Evolutionary conservation across 306 rosid species (phyloP).

Genomic region (Quercus robur): DNA sequence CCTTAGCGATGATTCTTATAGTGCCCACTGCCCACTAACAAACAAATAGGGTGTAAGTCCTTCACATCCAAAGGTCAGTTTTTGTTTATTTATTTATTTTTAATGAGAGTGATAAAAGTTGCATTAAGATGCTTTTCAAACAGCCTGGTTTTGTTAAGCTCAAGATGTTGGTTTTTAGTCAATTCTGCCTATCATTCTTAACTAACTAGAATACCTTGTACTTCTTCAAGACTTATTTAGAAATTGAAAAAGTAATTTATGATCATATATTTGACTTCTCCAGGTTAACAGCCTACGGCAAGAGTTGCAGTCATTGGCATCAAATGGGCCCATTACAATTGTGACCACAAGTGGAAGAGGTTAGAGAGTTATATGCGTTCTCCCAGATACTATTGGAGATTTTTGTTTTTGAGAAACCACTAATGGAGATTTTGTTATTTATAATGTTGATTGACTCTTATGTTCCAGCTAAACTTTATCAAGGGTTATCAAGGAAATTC

Average conservation of each 20-base stretch:
- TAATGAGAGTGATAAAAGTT: too few relatives aligned
- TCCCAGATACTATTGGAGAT: background rate
- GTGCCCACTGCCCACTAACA: too few relatives aligned
- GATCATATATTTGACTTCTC: slow-evolving; percentile 17
- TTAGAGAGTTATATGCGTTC: slow-evolving; percentile 24
- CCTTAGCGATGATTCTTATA: too few relatives aligned
- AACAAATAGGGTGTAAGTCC: too few relatives aligned
- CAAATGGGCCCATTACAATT: slow-evolving; percentile 58
- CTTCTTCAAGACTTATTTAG: background rate
- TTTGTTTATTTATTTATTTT: too few relatives aligned
- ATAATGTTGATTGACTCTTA: background rate
- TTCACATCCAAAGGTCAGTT: too few relatives aligned
- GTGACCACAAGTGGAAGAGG: slow-evolving; percentile 67
- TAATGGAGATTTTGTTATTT: background rate
- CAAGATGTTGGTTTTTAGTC: background rate
- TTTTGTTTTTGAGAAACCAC: background rate
- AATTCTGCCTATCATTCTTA: background rate
- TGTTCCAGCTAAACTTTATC: background rate
- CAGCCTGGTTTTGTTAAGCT: background rate
- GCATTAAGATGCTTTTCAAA: too few relatives aligned
- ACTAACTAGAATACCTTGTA: background rate
- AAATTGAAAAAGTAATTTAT: background rate
- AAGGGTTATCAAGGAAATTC: background rate
- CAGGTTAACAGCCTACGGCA: slow-evolving; percentile 80
- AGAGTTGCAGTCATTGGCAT: slow-evolving; percentile 53